phyloP scores from a whole-genome alignment of 1,284 basidiomycete genomes.

The Lentinus polychrous region DNA sequence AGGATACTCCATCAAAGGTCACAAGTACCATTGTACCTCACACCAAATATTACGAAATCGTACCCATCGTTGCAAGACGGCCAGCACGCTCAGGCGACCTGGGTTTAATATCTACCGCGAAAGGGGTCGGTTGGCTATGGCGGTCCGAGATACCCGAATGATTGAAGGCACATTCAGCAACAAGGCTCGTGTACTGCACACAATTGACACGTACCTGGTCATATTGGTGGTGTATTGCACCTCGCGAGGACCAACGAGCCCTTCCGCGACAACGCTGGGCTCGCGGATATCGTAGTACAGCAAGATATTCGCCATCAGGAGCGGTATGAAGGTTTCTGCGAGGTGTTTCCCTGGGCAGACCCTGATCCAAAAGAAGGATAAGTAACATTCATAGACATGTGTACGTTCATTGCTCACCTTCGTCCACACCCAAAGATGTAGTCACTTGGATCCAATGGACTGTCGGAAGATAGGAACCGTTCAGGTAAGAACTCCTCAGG shows the following conservation, averaged over 20 bases:
- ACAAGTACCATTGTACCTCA: too few species aligned
- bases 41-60: background rate
- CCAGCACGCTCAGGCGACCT: background rate
- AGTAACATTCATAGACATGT: too few species aligned
- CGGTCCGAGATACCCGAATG: too few species aligned
- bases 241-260: background rate
- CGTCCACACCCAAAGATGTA: conserved; percentile 19
- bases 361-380: background rate
- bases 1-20: too few species aligned
- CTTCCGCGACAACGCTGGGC: background rate
- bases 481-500: conserved; percentile 14
- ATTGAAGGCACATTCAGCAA: conserved; percentile 13
- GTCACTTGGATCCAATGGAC: conserved; percentile 16
- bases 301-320: background rate
- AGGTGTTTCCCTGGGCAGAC: background rate
- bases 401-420: conserved; percentile 26
- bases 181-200: background rate
- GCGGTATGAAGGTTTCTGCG: background rate
- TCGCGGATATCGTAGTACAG: background rate
- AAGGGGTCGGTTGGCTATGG: conserved; percentile 34
- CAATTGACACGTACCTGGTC: background rate
- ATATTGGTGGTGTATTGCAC: conserved; percentile 1
- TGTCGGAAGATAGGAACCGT: conserved; percentile 13
- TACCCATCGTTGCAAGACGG: background rate
- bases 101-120: conserved; percentile 8